Evolutionary conservation across 495 filamentous ascomycete species (phyloP).

Genomic region (Lichenothelia convexa): DNA sequence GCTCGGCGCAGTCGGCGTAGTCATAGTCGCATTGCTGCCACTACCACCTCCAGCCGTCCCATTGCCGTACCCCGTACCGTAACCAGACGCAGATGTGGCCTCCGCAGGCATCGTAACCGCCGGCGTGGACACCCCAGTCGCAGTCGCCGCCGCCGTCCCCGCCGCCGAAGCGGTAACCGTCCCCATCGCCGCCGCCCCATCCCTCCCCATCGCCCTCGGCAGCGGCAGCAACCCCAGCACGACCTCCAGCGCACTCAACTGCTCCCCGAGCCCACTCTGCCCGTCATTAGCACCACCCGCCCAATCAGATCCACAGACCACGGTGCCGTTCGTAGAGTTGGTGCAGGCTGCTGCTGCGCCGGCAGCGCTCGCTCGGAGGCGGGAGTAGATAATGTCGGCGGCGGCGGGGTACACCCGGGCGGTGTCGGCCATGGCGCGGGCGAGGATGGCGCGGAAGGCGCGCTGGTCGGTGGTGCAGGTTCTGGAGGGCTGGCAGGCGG

Average conservation of each 20-base stretch:
- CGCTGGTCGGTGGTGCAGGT: slow-evolving; percentile 6
- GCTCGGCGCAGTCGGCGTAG: background rate
- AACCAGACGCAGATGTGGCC: background rate
- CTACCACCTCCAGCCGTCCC: background rate
- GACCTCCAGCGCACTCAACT: slow-evolving; percentile 52
- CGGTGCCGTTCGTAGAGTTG: slow-evolving; percentile 41
- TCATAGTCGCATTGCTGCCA: background rate
- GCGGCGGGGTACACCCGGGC: slow-evolving; percentile 58
- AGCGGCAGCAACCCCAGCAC: slow-evolving; percentile 30
- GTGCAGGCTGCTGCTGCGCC: slow-evolving; percentile 50
- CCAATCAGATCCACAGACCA: slow-evolving; percentile 41
- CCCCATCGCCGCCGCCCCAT: background rate
- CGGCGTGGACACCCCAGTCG: too few relatives aligned
- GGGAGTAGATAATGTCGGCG: slow-evolving; percentile 36
- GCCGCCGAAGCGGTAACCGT: background rate
- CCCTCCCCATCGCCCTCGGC: slow-evolving; percentile 1
- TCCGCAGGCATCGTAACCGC: too few relatives aligned
- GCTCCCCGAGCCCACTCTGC: slow-evolving; percentile 34
- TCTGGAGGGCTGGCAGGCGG: slow-evolving; percentile 4
- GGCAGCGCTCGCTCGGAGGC: slow-evolving; percentile 40
- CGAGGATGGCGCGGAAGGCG: slow-evolving; percentile 61
- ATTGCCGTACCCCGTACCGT: background rate
- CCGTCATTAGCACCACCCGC: slow-evolving; percentile 15
- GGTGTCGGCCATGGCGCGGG: slow-evolving; percentile 56
- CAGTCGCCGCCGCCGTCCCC: background rate